Evolutionary conservation across 768 basidiomycete genomes (phyloP), one percentile per base, ranked within the genome.

Genomic region (Daedaleopsis nitida): DNA sequence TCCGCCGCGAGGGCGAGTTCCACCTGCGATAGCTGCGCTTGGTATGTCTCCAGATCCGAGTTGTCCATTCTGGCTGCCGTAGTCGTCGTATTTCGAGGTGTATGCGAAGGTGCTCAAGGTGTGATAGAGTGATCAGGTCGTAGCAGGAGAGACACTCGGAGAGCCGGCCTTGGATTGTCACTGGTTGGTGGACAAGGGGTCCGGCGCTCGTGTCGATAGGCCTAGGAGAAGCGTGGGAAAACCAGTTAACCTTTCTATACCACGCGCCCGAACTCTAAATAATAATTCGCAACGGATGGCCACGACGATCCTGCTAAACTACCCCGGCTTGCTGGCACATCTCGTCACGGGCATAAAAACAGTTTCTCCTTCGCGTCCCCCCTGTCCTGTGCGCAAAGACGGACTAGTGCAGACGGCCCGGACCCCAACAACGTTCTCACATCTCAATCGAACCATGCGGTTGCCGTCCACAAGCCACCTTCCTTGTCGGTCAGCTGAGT

Each of bases 21-120:
- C 62, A 95, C 92, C 72, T 94, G 91, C n/a, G 88, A 86, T 60
- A 94, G 87, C 72, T 93, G 91, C 12, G 90, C 89, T 77, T 94
- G 90, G 71, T 94, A 94, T 1, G 91, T 91, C 75, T 95, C 93
- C 60, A 95, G 84, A 74, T 94, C 93, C 60, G 83, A 79, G 68
- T 84, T 86, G 72, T 91, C 75, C 79, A 81, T 81, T 34, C 56
- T 58, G 38, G 19, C 16, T 21, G 21, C 7, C 39, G 19, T 3
- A 17, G 16, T 17, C 23, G 24, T 17, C 13, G 38, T 48, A 55
- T 27, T 34, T 8, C 37, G 19, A 47, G 10, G 23, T 37, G 53
- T n/a, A 4, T 9, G 56, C 19, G 52, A 24, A 45, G 16, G 24
- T 19, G 45, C 1, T 35, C 44, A 9, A 37, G 12, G 19, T 32